phyloP scores from a whole-genome alignment of 495 filamentous ascomycete genomes.

The Cercophora sp. region DNA sequence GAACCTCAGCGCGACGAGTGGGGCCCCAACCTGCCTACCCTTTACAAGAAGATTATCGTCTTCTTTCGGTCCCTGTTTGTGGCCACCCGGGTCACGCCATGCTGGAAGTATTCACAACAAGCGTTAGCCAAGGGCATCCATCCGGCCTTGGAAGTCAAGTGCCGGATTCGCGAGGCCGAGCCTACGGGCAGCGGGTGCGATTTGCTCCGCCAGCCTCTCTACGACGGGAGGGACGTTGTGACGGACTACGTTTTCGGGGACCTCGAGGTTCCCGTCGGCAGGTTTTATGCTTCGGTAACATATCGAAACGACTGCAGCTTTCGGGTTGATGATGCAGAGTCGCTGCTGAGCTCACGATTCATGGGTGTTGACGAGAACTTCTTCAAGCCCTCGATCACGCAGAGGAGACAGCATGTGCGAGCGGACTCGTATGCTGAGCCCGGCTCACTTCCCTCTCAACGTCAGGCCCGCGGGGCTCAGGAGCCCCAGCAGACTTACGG shows the following conservation, averaged over 20 bases:
- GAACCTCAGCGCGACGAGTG: slow-evolving; percentile 57
- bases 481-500: slow-evolving; percentile 83
- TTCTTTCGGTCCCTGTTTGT: slow-evolving; percentile 91
- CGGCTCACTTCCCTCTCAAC: slow-evolving; percentile 67
- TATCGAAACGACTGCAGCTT: slow-evolving; percentile 89
- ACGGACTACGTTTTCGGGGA: slow-evolving; percentile 73
- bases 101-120: slow-evolving; percentile 77
- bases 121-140: slow-evolving; percentile 62
- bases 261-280: slow-evolving; percentile 79
- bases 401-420: slow-evolving; percentile 29
- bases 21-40: slow-evolving; percentile 68
- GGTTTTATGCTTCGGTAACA: slow-evolving; percentile 72
- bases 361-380: slow-evolving; percentile 87
- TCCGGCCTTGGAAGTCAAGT: slow-evolving; percentile 67
- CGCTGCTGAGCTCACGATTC: slow-evolving; percentile 81
- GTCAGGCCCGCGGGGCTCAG: slow-evolving; percentile 44
- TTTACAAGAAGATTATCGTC: slow-evolving; percentile 94
- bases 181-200: slow-evolving; percentile 53
- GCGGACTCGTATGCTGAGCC: slow-evolving; percentile 51
- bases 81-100: slow-evolving; percentile 75
- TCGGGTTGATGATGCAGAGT: slow-evolving; percentile 84
- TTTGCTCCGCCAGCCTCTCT: slow-evolving; percentile 67
- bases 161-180: slow-evolving; percentile 65
- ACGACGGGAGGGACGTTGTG: slow-evolving; percentile 62
- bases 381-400: slow-evolving; percentile 67